A percentile compares a stretch with the other conserved stretches of the same genome.
These are phyloP conservation scores for Colletotrichum lupini DNA, from an alignment of 2,329 filamentous ascomycete genomes.

Conservation along the genomic window DNA sequence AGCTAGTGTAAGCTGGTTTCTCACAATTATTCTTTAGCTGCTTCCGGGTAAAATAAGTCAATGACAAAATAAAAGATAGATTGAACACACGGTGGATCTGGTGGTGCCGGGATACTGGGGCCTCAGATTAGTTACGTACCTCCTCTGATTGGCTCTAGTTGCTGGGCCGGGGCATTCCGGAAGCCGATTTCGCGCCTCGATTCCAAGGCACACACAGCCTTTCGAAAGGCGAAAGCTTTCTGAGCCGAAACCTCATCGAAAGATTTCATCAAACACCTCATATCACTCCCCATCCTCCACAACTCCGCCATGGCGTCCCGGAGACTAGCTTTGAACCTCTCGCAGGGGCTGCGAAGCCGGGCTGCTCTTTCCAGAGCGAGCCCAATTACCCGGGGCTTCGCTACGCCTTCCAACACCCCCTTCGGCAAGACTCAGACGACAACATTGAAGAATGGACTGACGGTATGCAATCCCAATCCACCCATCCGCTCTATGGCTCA, in stretches of 20 bases:
- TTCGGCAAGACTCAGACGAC: slow-evolving; percentile 93
- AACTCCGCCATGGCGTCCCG: slow-evolving; percentile 87
- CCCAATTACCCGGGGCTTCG: slow-evolving; percentile 86
- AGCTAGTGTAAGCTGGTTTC: not conserved
- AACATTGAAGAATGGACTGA: slow-evolving; percentile 97
- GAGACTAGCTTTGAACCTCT: slow-evolving; percentile 95
- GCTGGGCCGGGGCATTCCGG: slow-evolving; percentile 47
- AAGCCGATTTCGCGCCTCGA: slow-evolving; percentile 52
- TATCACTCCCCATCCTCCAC: slow-evolving; percentile 59
- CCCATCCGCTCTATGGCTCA: slow-evolving; percentile 38
- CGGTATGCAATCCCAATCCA: slow-evolving; percentile 66
- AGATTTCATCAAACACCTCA: slow-evolving; percentile 69
- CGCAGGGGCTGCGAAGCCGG: slow-evolving; percentile 89
- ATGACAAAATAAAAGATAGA: slow-evolving; percentile 2
- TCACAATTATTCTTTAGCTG: not conserved
- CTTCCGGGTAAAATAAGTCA: not conserved
- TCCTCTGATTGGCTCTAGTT: slow-evolving; percentile 47
- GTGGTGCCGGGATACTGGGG: not conserved
- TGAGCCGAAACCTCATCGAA: slow-evolving; percentile 52
- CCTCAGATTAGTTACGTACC: slow-evolving; percentile 24
- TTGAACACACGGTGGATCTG: slow-evolving; percentile 3
- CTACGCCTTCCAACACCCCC: slow-evolving; percentile 77
- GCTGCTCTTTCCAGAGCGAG: slow-evolving; percentile 82
- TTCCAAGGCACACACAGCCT: slow-evolving; percentile 54
- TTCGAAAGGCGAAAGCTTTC: slow-evolving; percentile 55